phyloP scores from a whole-genome alignment of 2,329 filamentous ascomycete species.

The Fusarium dimerum region DNA sequence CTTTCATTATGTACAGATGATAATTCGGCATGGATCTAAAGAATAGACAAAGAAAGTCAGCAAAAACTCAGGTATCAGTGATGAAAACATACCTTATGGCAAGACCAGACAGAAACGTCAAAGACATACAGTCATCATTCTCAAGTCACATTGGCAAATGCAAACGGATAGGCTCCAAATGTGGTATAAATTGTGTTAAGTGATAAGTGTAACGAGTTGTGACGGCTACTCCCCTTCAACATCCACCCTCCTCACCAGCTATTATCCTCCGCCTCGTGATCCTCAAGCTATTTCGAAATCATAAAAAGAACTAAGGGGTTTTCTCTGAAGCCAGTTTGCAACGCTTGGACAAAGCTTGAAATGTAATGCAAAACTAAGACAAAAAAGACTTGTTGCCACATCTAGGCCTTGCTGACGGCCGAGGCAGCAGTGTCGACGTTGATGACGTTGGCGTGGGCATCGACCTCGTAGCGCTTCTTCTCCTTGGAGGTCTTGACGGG shows the following conservation, averaged over 20 bases:
- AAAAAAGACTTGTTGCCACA: fast-evolving
- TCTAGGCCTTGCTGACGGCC: constrained; percentile 2
- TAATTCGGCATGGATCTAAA: too few species aligned
- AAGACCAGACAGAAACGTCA: too few species aligned
- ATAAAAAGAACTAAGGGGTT: background rate
- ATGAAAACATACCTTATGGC: too few species aligned
- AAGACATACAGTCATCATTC: too few species aligned
- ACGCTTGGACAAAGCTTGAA: background rate
- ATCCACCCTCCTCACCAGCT: background rate
- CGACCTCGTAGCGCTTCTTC: constrained; percentile 23
- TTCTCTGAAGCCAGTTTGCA: background rate
- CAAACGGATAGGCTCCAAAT: background rate
- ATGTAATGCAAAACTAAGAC: background rate
- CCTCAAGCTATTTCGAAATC: background rate
- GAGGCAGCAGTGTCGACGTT: constrained; percentile 15
- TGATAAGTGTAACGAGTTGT: background rate
- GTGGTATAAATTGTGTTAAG: background rate
- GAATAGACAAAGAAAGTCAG: too few species aligned
- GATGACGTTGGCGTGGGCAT: constrained; percentile 17
- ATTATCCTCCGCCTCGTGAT: background rate
- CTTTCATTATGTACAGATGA: too few species aligned
- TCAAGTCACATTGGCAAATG: background rate
- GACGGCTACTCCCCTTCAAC: background rate
- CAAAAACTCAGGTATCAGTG: too few species aligned
- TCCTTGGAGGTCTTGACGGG: constrained; percentile 23